phyloP scores from a whole-genome alignment of 148 eudicot genomes.

The Salicornia ramosissima region DNA sequence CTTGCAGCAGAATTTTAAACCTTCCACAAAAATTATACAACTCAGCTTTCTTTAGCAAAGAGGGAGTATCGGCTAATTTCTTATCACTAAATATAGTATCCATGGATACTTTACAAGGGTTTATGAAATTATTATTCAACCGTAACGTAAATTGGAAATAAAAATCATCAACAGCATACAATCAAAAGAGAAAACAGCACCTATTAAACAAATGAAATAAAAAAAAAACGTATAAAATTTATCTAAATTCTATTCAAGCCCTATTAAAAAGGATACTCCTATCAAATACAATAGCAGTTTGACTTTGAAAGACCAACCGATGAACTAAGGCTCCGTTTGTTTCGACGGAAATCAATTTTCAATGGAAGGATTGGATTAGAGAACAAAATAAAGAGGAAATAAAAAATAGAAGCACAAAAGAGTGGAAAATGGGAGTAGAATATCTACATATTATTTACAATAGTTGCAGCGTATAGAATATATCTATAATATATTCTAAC shows the following conservation, averaged over 20 bases:
- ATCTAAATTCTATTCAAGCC: not conserved
- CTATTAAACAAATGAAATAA: not conserved
- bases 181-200: not conserved
- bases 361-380: too few relatives aligned
- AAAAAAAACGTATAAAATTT: not conserved
- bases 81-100: not conserved
- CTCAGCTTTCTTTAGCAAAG: not conserved
- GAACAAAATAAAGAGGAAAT: too few relatives aligned
- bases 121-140: too few relatives aligned
- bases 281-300: not conserved
- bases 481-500: too few relatives aligned
- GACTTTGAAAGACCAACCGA: not conserved
- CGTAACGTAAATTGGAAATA: not conserved
- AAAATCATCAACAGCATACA: not conserved
- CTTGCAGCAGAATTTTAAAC: not conserved
- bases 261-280: not conserved
- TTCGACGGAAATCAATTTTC: too few relatives aligned
- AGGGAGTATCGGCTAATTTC: not conserved
- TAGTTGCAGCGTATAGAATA: too few relatives aligned
- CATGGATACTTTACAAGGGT: not conserved
- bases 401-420: too few relatives aligned
- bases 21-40: not conserved
- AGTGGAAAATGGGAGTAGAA: too few relatives aligned
- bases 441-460: too few relatives aligned
- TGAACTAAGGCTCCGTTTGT: too few relatives aligned